These are phyloP conservation scores for Calendula officinalis DNA, from an alignment of 129 eudicot species.

Conservation along the genomic window DNA sequence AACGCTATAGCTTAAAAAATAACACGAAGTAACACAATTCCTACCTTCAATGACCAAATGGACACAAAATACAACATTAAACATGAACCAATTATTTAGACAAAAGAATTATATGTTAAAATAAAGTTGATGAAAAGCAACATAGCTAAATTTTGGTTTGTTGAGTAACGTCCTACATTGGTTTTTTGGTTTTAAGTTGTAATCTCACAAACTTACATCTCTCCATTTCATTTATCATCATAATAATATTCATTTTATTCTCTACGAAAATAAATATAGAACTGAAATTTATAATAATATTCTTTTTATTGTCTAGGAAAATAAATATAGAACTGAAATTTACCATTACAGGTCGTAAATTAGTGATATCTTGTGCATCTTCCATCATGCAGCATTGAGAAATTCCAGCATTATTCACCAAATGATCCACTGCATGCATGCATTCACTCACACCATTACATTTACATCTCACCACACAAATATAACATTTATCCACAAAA, in stretches of 20 bases:
- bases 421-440: conserved; percentile 64
- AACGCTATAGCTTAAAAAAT: too few relatives aligned
- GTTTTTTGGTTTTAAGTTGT: too few relatives aligned
- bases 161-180: too few relatives aligned
- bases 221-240: too few relatives aligned
- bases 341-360: conserved; percentile 55
- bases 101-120: too few relatives aligned
- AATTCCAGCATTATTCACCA: conserved; percentile 70
- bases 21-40: too few relatives aligned
- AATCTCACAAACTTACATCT: too few relatives aligned
- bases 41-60: too few relatives aligned
- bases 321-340: neutral
- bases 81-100: too few relatives aligned
- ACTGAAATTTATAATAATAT: neutral
- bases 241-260: neutral
- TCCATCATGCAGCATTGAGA: conserved; percentile 43
- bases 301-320: neutral
- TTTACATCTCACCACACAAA: neutral
- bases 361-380: conserved; percentile 54
- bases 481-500: neutral
- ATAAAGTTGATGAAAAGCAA: too few relatives aligned
- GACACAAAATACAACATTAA: too few relatives aligned
- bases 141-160: too few relatives aligned
- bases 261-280: neutral
- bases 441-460: neutral